Evolutionary conservation across 768 basidiomycete genomes (phyloP), one percentile per base, ranked within the genome.

Genomic region (Auricularia heimuer): DNA sequence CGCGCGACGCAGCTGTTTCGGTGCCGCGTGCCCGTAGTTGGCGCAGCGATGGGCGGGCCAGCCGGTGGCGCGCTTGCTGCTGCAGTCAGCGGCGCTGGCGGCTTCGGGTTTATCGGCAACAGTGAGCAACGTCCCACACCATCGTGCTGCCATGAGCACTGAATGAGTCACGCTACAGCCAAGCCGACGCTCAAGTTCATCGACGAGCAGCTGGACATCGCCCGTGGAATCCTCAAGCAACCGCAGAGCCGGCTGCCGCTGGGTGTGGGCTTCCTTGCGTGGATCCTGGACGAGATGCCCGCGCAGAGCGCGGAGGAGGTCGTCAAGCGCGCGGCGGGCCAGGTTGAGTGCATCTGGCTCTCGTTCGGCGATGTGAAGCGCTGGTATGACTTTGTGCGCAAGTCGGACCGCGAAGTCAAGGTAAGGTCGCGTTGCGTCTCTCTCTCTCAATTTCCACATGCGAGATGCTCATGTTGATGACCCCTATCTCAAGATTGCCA

Each of bases 221-320:
- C 84, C n/a, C 83, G 83, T 10, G 69, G 73, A 29, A 65, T 74
- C 1, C 75, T 90, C 29, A 12, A 10, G 21, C 56, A 16, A 1
- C 18, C 44, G 2, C 65, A 63, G 29, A 69, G 77, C 11, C 72
- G 74, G 3, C 76, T 80, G 36, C 85, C 83, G 7, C 77, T 93
- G 66, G 91, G 91, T 33, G 82, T 88, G n/a, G 90, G 90, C 12
- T 89, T 85, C 72, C 75, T 92, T 33, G 81, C 77, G 14, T 94
- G 88, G 88, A 79, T 80, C 67, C 79, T 92, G 16, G 89, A 92
- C 62, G 75, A 80, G 56, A 71, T 77, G 14, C 45, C 45, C 29
- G 72, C 74, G 21, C 65, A 73, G 14, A 56, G 56, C 29, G 72
- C 74, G 21, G 65, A 73, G 18, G 73, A 78, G 18, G 68, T 85